A percentile compares a stretch with the other conserved stretches of the same genome.
phyloP scores from a whole-genome alignment of 345 rosid genomes.

The Camelina laxa region DNA sequence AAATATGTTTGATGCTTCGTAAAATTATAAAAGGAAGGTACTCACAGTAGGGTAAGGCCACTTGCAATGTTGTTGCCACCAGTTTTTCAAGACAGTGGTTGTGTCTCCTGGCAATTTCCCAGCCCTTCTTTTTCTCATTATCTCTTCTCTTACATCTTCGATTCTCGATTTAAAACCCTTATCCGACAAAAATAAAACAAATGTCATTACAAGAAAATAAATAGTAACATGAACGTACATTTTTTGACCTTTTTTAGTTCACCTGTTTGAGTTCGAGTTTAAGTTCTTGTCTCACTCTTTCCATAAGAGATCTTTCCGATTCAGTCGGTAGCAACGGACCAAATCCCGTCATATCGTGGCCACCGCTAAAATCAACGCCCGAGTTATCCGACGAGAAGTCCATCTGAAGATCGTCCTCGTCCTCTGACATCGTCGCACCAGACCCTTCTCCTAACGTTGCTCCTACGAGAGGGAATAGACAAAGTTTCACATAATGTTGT shows the following conservation, averaged over 20 bases:
- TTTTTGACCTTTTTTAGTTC: neutral
- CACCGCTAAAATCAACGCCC: conserved; percentile 46
- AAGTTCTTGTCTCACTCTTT: conserved; percentile 94
- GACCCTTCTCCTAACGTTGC: conserved; percentile 80
- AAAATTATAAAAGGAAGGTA: neutral
- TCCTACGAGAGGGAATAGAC: conserved; percentile 48
- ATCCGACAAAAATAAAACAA: neutral
- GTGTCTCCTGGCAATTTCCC: conserved; percentile 98
- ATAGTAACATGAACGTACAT: neutral
- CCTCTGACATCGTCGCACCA: conserved; percentile 97
- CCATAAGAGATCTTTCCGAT: conserved; percentile 98
- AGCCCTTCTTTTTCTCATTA: conserved; percentile 91
- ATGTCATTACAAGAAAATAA: neutral
- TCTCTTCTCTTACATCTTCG: conserved; percentile 98
- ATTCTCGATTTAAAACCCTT: conserved; percentile 96
- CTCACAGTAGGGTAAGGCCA: conserved; percentile 99
- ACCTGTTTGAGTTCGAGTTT: conserved; percentile 97
- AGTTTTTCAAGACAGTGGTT: conserved; percentile 83
- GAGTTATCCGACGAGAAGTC: conserved; percentile 81
- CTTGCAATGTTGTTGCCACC: conserved; percentile 99
- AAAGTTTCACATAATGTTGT: neutral
- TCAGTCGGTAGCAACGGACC: conserved; percentile 96
- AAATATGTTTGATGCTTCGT: neutral
- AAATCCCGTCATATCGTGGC: conserved; percentile 80
- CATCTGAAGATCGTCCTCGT: conserved; percentile 88